Base-by-base conservation (phyloP, 176 grass and related monocot genomes). In the Musa troglodytarum region DNA sequence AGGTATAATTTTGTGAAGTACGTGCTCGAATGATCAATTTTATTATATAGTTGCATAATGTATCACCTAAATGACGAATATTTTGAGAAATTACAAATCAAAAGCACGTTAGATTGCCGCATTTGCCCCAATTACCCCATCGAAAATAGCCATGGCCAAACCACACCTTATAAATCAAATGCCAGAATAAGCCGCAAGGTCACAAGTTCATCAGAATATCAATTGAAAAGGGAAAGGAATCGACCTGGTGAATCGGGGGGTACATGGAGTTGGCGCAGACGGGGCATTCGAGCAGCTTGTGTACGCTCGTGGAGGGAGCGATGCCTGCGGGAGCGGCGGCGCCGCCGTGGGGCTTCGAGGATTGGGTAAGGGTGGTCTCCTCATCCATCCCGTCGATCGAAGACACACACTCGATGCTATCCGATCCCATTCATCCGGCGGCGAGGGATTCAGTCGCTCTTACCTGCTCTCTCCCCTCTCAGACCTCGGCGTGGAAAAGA, bases 211-310 rank as follows among this genome's bases (percentile, higher is more conserved):
- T 43, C 34, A 43, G 34, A 43, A 43, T 43, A 43, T 43, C 34
- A 43, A 43, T 43, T 43, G 34, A 43, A 43, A 43, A 43, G 34
- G 29, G 23, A 24, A 16, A 6, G 21, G 20, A 22, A 64, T 22
- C 61, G 23, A 69, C 67, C 67, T 69, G 67, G 67, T 69, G 67
- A 29, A 69, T 69, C 15, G 67, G 67, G 29, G 67, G 67, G 67
- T 69, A 69, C 67, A 69, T 69, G 67, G 67, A 69, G 29, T 69
- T 69, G 67, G 67, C 49, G 67, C 67, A 69, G 67, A 69, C 67
- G 12, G 67, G 67, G 67, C 67, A 69, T 29, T 69, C 67, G 67
- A 69, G 67, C 34, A 69, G 67, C 67, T 69, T 34, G 67, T 69
- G 67, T 24, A 69, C 67, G 67, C 67, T 69, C 26, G 67, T 69